These are phyloP conservation scores for Fraxinus greggii DNA, from an alignment of 305 asterid species.

Conservation along the genomic window DNA sequence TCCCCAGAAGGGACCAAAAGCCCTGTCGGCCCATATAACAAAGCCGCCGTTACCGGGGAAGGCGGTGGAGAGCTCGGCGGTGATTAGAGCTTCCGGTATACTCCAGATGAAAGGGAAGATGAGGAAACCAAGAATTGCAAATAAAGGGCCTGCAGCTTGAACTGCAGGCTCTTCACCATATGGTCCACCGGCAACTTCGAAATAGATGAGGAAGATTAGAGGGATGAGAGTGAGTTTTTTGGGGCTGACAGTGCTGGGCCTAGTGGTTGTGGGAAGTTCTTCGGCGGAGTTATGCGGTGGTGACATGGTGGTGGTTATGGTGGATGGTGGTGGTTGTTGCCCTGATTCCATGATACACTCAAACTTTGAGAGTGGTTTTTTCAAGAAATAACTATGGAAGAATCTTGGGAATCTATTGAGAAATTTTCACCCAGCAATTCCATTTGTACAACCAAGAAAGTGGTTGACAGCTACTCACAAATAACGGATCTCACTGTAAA, in stretches of 20 bases:
- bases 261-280: slow-evolving; percentile 22
- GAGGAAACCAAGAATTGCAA: slow-evolving; percentile 67
- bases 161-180: slow-evolving; percentile 83
- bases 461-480: too few relatives aligned
- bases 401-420: not conserved
- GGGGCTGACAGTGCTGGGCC: not conserved
- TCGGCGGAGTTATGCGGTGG: not conserved
- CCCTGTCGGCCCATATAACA: slow-evolving; percentile 69
- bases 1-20: slow-evolving; percentile 73
- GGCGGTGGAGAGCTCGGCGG: slow-evolving; percentile 78
- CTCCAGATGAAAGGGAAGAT: slow-evolving; percentile 85
- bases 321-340: not conserved
- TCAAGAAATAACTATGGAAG: not conserved
- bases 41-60: slow-evolving; percentile 81
- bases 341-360: not conserved
- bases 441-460: too few relatives aligned
- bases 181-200: slow-evolving; percentile 83
- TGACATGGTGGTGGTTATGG: not conserved
- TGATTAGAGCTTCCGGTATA: slow-evolving; percentile 71
- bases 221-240: slow-evolving; percentile 64
- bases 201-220: slow-evolving; percentile 70
- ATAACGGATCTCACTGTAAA: too few relatives aligned
- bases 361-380: not conserved
- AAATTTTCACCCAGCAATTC: too few relatives aligned
- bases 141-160: slow-evolving; percentile 63